Conservation (phyloP, 805 yeast genomes). For the Cyberlindnera veronae region DNA sequence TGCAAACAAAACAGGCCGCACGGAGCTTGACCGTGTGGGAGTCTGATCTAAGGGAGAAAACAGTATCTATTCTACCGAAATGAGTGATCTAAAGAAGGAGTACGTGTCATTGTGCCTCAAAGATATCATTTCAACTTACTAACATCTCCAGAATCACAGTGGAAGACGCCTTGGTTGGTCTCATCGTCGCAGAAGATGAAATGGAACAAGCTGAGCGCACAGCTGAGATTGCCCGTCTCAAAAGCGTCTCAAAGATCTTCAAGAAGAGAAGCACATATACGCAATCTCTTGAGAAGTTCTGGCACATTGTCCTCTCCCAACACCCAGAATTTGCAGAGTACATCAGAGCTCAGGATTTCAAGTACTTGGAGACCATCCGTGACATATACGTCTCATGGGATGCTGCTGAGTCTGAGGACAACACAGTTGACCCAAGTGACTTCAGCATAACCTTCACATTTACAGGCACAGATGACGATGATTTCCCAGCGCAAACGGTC, state of each 20-base stretch:
- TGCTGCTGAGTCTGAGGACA: slow-evolving; percentile 29
- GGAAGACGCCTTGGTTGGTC: slow-evolving; percentile 41
- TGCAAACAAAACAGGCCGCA: too few relatives aligned
- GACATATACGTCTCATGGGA: slow-evolving; percentile 61
- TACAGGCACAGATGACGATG: slow-evolving; percentile 36
- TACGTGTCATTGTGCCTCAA: too few relatives aligned
- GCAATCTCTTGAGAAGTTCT: slow-evolving; percentile 63
- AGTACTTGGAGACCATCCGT: slow-evolving; percentile 61
- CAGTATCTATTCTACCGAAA: too few relatives aligned
- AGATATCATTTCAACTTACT: too few relatives aligned
- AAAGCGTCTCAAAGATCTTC: slow-evolving; percentile 55
- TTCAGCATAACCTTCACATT: slow-evolving; percentile 62
- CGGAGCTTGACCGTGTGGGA: too few relatives aligned
- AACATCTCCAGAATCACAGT: too few relatives aligned
- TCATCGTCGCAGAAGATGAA: slow-evolving; percentile 57
- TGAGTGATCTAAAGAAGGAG: too few relatives aligned
- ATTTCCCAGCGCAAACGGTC: slow-evolving; percentile 53
- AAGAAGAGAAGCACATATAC: slow-evolving; percentile 52
- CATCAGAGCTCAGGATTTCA: slow-evolving; percentile 71
- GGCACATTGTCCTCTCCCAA: slow-evolving; percentile 84
- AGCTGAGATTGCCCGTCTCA: slow-evolving; percentile 52
- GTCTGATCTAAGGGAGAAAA: too few relatives aligned
- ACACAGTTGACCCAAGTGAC: slow-evolving; percentile 41
- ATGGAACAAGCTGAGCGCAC: slow-evolving; percentile 58
- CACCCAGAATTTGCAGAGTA: slow-evolving; percentile 83